These are phyloP conservation scores for Arxiozyma heterogenica DNA, from an alignment of 1,139 yeast species.

Conservation along the genomic window DNA sequence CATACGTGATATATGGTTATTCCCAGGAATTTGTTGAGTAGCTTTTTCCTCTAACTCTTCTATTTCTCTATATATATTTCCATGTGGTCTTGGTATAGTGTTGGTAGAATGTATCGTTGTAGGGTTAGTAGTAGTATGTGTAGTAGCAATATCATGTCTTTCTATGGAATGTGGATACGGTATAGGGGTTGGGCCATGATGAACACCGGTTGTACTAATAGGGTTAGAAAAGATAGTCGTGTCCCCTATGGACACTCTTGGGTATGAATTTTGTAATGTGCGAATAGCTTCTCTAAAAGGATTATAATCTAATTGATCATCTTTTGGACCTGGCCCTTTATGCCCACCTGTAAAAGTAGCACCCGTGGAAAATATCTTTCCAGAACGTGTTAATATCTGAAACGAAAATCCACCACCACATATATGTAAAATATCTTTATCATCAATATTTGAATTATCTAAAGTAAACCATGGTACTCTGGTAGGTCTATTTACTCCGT, in stretches of 20 bases:
- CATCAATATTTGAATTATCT: constrained; percentile 19
- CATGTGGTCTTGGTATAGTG: constrained; percentile 16
- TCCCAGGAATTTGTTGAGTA: constrained; percentile 20
- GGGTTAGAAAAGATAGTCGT: constrained; percentile 6
- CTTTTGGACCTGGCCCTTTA: constrained; percentile 32
- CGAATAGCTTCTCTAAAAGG: constrained; percentile 23
- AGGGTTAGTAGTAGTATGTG: background rate
- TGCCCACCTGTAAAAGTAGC: constrained; percentile 40
- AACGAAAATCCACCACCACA: constrained; percentile 65
- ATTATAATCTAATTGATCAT: constrained; percentile 29
- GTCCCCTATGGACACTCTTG: constrained; percentile 11
- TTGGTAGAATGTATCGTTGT: background rate
- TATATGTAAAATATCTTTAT: constrained; percentile 42
- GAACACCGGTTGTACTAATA: constrained; percentile 17
- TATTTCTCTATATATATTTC: constrained; percentile 21
- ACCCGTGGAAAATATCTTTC: constrained; percentile 49
- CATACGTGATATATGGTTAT: constrained; percentile 24
- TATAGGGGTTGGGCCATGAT: constrained; percentile 14
- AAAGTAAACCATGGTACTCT: constrained; percentile 30
- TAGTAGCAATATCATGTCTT: background rate
- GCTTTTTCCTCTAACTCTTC: constrained; percentile 17
- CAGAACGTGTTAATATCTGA: constrained; percentile 46
- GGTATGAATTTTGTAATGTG: constrained; percentile 16
- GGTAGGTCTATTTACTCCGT: constrained; percentile 39
- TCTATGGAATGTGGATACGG: background rate